Conservation (phyloP, 2,329 filamentous ascomycete genomes). For the Aspergillus tamarii region DNA sequence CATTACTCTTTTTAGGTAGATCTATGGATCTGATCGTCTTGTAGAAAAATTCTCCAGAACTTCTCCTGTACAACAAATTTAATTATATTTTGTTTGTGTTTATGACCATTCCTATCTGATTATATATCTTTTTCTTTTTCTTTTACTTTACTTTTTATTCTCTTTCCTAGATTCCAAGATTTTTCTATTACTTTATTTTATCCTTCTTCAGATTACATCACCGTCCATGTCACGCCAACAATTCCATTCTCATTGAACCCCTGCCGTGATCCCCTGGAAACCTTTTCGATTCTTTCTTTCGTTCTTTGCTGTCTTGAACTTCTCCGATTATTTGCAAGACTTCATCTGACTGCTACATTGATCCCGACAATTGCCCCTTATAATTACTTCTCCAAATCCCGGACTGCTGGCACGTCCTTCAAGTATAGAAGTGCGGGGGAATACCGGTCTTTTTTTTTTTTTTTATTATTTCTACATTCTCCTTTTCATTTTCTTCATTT, state of each 20-base stretch:
- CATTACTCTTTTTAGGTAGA: background rate
- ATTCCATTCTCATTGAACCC: conserved; percentile 6
- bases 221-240: background rate
- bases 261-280: background rate
- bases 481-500: background rate
- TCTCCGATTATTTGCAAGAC: background rate
- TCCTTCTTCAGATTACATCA: conserved; percentile 6
- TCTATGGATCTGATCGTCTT: conserved; percentile 5
- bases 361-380: background rate
- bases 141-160: background rate
- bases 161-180: background rate
- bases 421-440: background rate
- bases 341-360: background rate
- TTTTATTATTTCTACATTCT: background rate
- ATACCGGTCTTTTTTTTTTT: background rate
- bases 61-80: background rate
- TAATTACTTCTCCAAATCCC: background rate
- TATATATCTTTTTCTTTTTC: background rate
- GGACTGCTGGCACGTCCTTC: conserved; percentile 1
- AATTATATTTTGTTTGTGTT: background rate
- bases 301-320: background rate
- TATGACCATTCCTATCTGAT: background rate
- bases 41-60: background rate
- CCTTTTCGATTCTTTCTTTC: background rate
- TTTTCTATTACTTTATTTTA: background rate